Evolutionary conservation across 2,329 filamentous ascomycete genomes (phyloP).

Genomic region (Microthyrium microscopicum): DNA sequence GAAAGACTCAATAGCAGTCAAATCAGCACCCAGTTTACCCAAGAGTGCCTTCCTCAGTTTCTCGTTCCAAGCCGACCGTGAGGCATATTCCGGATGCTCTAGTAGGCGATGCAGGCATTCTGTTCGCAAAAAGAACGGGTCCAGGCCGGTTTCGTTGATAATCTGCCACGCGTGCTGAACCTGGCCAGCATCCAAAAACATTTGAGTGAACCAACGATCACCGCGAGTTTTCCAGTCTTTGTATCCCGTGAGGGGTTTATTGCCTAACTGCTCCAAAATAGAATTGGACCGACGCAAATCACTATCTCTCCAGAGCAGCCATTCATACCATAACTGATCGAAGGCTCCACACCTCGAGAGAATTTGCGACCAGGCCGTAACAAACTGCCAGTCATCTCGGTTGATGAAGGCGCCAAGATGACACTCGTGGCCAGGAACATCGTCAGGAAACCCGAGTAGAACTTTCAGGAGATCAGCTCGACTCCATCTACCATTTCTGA

Average conservation of each 20-base stretch:
- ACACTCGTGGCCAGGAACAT: neutral
- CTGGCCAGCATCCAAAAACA: neutral
- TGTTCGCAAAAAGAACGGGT: neutral
- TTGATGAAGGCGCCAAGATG: conserved; percentile 1
- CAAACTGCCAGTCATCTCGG: neutral
- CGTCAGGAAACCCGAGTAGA: conserved; percentile 15
- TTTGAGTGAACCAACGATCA: too few relatives aligned
- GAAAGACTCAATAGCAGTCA: too few relatives aligned
- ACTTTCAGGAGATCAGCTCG: conserved; percentile 18
- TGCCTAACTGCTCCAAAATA: too few relatives aligned
- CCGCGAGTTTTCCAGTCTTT: too few relatives aligned
- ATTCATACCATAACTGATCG: neutral
- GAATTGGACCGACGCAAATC: neutral
- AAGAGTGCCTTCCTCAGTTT: too few relatives aligned
- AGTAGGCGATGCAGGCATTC: too few relatives aligned
- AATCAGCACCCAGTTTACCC: too few relatives aligned
- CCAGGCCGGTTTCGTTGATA: neutral
- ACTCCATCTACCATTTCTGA: conserved; percentile 21
- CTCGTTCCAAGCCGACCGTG: too few relatives aligned
- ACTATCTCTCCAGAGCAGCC: neutral
- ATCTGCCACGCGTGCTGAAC: neutral
- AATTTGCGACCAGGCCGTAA: neutral
- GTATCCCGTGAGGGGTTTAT: too few relatives aligned
- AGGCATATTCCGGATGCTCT: too few relatives aligned
- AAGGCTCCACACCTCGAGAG: neutral